Evolutionary conservation across 345 rosid species (phyloP), one percentile per base, ranked within the genome.

Genomic region (Dipteronia dyeriana): DNA sequence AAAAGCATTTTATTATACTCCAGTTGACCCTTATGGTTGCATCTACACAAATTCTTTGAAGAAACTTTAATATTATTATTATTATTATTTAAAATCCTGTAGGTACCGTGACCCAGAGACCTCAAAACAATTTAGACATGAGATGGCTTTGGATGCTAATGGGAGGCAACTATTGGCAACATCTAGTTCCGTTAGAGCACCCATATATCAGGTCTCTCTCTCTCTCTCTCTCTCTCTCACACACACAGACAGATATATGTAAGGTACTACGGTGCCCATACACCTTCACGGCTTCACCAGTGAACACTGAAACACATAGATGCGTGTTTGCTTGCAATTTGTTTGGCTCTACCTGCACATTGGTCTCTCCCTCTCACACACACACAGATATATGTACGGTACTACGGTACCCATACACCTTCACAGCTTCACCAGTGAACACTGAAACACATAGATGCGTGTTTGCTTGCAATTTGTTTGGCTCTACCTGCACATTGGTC

Each of bases 111-210:
- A 82, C n/a, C 47, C 76, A 3, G 80, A 81, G 86, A 76, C 84
- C 53, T 81, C 84, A 54, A 81, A 76, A 17, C 77, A 74, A 25
- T 74, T 67, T 61, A 82, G 88, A 64, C 87, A 88, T 72, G 92
- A 88, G 83, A 89, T 91, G 91, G 91, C 91, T 69, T 75, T 89
- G 80, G 95, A 91, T 76, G 88, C 89, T 14, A 68, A 53, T 45
- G 92, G 95, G 70, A 84, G 74, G 83, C 84, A 81, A 76, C 80
- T 89, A 16, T 72, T 88, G 77, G 86, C 86, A 64, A 85, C 91
- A 70, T 89, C 91, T 75, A 81, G 77, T 78, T 83, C 86, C 41
- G 92, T 85, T 45, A 85, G 90, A 82, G 90, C 91, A 29, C 92
- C 92, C 43, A 86, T 91, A 59, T 91, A 88, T 77, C 84, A 87